Evolutionary conservation across 768 basidiomycete species (phyloP).

Genomic region (Lentinula aciculospora): DNA sequence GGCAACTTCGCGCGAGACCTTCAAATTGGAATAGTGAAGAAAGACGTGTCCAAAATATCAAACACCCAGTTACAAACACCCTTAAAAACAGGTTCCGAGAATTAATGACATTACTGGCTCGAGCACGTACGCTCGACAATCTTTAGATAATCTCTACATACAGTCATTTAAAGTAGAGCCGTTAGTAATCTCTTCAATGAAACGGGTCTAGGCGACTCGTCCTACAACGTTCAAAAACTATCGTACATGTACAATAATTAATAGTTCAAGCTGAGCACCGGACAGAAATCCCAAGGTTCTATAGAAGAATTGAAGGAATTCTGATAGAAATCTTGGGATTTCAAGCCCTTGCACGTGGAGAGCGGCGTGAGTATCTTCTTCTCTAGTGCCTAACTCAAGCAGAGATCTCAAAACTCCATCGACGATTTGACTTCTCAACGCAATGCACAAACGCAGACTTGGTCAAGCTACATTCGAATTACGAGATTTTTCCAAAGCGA

Average conservation of each 20-base stretch:
- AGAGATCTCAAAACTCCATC: slow-evolving; percentile 4
- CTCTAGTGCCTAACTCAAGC: neutral
- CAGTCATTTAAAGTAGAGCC: too few relatives aligned
- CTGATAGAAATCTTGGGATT: neutral
- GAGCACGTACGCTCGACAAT: neutral
- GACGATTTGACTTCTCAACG: neutral
- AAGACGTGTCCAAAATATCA: too few relatives aligned
- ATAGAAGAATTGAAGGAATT: neutral
- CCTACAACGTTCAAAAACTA: neutral
- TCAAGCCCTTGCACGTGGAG: slow-evolving; percentile 1
- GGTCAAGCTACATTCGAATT: neutral
- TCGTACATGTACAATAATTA: neutral
- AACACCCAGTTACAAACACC: neutral
- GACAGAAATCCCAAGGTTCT: neutral
- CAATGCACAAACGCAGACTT: neutral
- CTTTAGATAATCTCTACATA: too few relatives aligned
- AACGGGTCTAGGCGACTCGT: neutral
- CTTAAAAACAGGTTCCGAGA: neutral
- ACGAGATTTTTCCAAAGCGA: neutral
- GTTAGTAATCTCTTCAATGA: neutral
- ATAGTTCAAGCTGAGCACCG: neutral
- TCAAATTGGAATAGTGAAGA: too few relatives aligned
- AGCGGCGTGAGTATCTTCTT: slow-evolving; percentile 1
- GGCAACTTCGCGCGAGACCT: too few relatives aligned
- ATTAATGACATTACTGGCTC: neutral